Evolutionary conservation across 805 yeast species (phyloP).

Genomic region (Myxozyma monticola): DNA sequence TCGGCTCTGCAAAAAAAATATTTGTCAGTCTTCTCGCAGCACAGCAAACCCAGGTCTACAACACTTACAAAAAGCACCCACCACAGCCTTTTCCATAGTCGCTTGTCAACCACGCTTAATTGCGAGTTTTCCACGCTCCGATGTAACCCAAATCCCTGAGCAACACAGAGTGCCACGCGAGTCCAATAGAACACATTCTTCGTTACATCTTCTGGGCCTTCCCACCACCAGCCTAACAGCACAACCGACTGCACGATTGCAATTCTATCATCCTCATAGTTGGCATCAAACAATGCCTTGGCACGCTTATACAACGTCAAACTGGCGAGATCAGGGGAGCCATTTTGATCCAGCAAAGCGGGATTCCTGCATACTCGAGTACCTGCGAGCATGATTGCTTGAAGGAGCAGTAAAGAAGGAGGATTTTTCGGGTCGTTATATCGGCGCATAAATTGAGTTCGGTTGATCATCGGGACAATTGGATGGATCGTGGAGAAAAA

Average conservation of each 20-base stretch:
- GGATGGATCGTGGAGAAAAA: constrained; percentile 70
- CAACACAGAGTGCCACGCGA: constrained; percentile 64
- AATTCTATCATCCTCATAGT: constrained; percentile 64
- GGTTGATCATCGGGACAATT: constrained; percentile 64
- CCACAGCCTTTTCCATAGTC: constrained; percentile 68
- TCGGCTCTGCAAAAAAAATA: constrained; percentile 38
- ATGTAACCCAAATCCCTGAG: constrained; percentile 77
- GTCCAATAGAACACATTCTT: constrained; percentile 70
- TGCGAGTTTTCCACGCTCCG: constrained; percentile 40
- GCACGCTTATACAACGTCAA: constrained; percentile 69
- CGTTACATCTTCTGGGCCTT: constrained; percentile 67
- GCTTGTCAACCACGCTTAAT: constrained; percentile 45
- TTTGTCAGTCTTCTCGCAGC: neutral
- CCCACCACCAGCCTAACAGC: constrained; percentile 69
- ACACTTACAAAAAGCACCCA: constrained; percentile 63
- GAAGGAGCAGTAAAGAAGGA: constrained; percentile 65
- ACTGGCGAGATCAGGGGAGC: constrained; percentile 52
- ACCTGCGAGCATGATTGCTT: constrained; percentile 69
- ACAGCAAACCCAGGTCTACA: neutral
- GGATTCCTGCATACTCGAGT: constrained; percentile 60
- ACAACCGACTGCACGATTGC: constrained; percentile 61
- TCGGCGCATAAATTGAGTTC: constrained; percentile 58
- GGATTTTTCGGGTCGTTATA: constrained; percentile 56
- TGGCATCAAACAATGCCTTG: constrained; percentile 70
- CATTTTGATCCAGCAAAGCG: constrained; percentile 48